These are phyloP conservation scores for Vitis hybrid DNA, from an alignment of 177 flowering plant species.

Conservation along the genomic window DNA sequence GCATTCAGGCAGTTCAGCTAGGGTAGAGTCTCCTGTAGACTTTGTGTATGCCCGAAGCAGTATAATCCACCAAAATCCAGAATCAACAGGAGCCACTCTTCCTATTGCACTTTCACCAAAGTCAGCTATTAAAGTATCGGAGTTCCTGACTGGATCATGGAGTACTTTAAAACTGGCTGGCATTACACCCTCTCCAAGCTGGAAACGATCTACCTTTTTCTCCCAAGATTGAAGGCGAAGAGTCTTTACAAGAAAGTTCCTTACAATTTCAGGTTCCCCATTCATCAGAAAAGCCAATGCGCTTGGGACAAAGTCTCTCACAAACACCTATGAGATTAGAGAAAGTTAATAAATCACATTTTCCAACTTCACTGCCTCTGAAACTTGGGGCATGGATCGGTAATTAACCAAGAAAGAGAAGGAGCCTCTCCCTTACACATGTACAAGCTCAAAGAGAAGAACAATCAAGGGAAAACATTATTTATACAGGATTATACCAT, in stretches of 20 bases:
- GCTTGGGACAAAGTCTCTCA: conserved; percentile 61
- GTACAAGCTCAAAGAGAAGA: no score
- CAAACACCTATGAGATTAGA: conserved; percentile 40
- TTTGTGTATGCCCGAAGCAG: conserved; percentile 54
- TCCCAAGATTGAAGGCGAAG: conserved; percentile 64
- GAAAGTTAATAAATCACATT: not conserved
- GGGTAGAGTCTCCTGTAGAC: conserved; percentile 46
- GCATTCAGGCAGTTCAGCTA: conserved; percentile 50
- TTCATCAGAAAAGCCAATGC: conserved; percentile 57
- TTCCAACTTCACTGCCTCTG: not conserved
- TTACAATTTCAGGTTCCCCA: conserved; percentile 57
- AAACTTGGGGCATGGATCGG: not conserved
- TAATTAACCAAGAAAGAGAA: no score
- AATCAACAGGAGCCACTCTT: conserved; percentile 59
- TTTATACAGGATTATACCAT: no score
- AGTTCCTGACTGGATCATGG: conserved; percentile 49
- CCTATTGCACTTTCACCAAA: conserved; percentile 60
- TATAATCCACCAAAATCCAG: conserved; percentile 66
- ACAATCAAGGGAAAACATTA: no score
- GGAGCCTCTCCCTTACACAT: no score
- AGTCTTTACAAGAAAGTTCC: conserved; percentile 52
- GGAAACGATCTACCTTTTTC: conserved; percentile 55
- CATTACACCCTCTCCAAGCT: conserved; percentile 64
- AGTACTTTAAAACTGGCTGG: conserved; percentile 64
- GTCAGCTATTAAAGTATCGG: conserved; percentile 49